Evolutionary conservation across 2,329 filamentous ascomycete genomes (phyloP), one percentile per base, ranked within the genome.

Genomic region (Beauveria sp.): DNA sequence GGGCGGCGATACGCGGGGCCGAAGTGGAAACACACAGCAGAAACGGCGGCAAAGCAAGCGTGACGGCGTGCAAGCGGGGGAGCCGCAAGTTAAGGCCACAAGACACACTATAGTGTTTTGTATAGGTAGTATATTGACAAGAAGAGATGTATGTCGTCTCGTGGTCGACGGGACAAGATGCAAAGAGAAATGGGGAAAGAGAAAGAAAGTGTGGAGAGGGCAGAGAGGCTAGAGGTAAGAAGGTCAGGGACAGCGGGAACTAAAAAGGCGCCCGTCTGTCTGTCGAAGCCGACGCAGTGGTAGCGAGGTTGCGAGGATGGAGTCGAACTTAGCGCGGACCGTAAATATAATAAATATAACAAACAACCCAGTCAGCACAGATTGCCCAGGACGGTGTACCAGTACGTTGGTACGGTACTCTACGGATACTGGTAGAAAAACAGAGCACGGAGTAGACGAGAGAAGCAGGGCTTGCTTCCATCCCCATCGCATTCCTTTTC

Each of bases 131-230:
- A 20, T 34, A 10, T 9, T 20, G 26, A 6, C 3, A n/a, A 20
- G 42, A 38, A 34, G 9, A 57, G 18, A 5, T 20, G 3, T n/a
- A 5, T 22, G 34, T 51, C 48, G 56, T 60, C 48, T 24, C 56
- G 51, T 40, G 42, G 22, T 24, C 28, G 34, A 16, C 14, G 56
- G 49, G 56, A 52, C 14, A 45, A 60, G 56, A 60, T 18, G 34
- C 14, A 34, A 54, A 57, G 52, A 38, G 53, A 62, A 57, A 62
- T 56, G 60, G 46, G 60, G 53, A 57, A 62, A 62, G 52, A 62
- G 53, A 51, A 48, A 34, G 16, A 46, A 52, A 43, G 60, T 51
- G 60, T 51, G 53, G 60, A 62, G 60, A 62, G 51, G 46, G 16
- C 3, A 10, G 16, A 55, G 40, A 52, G 42, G 43, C 40, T 57